Percentiles rank a stretch among this genome's conserved stretches.
Conservation (phyloP, 805 yeast species). For the Monosporozyma siamensis region DNA sequence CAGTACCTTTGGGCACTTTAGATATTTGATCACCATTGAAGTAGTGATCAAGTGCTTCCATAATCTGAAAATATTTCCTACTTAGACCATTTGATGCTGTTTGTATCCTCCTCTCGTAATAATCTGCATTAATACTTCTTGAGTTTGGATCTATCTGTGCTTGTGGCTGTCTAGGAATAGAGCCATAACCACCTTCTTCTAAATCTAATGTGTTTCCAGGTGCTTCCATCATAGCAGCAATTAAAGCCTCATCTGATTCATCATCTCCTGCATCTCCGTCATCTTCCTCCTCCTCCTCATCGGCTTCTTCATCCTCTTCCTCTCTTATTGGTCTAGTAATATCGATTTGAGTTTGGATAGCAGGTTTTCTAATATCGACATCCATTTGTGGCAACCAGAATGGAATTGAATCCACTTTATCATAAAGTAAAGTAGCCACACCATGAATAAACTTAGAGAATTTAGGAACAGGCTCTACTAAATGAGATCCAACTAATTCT, state of each 20-base stretch:
- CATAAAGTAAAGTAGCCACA: conserved; percentile 82
- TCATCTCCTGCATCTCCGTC: conserved; percentile 30
- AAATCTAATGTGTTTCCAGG: conserved; percentile 57
- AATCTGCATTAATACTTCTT: conserved; percentile 26
- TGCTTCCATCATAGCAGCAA: conserved; percentile 25
- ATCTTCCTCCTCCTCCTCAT: conserved; percentile 26
- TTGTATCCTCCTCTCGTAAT: conserved; percentile 20
- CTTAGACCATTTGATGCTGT: conserved; percentile 15
- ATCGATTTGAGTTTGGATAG: conserved; percentile 38
- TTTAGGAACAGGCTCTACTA: conserved; percentile 97
- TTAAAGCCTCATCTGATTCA: conserved; percentile 29
- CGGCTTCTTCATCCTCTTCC: conserved; percentile 14
- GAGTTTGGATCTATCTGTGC: conserved; percentile 1
- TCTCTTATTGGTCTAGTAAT: conserved; percentile 26
- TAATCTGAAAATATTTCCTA: conserved; percentile 16
- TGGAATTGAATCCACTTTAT: conserved; percentile 75
- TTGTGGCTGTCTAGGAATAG: conserved; percentile 13
- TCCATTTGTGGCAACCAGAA: conserved; percentile 98
- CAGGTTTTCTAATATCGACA: conserved; percentile 88
- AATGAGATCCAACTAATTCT: conserved; percentile 80
- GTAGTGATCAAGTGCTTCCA: conserved; percentile 34
- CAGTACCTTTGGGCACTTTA: conserved; percentile 57
- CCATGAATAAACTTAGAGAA: conserved; percentile 97
- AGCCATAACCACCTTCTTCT: conserved; percentile 55
- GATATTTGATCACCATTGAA: conserved; percentile 41